These are phyloP conservation scores for Rachicladosporium sp. DNA, from an alignment of 2,329 filamentous ascomycete genomes.

Conservation along the genomic window DNA sequence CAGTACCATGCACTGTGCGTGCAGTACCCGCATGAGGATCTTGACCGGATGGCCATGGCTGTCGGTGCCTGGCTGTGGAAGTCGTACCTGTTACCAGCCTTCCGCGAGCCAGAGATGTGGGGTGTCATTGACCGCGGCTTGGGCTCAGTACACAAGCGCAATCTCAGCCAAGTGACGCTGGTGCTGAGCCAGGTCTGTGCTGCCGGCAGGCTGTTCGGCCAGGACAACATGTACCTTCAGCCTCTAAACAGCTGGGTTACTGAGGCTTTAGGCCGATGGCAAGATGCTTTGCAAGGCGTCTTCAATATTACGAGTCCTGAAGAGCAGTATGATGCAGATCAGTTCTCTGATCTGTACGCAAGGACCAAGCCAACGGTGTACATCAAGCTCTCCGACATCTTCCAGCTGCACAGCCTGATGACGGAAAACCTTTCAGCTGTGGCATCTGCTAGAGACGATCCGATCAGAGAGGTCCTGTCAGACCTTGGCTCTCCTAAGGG, in stretches of 20 bases:
- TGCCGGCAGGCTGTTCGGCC: constrained; percentile 78
- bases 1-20: constrained; percentile 66
- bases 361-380: constrained; percentile 97
- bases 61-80: constrained; percentile 90
- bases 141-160: constrained; percentile 84
- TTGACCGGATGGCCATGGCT: constrained; percentile 65
- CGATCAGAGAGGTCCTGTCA: constrained; percentile 79
- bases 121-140: constrained; percentile 84
- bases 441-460: constrained; percentile 71
- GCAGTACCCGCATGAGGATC: constrained; percentile 69
- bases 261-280: constrained; percentile 70
- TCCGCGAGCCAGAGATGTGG: constrained; percentile 81
- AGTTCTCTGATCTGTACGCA: constrained; percentile 95
- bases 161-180: constrained; percentile 80
- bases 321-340: constrained; percentile 91
- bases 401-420: constrained; percentile 84
- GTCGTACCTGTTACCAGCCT: constrained; percentile 79
- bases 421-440: constrained; percentile 65
- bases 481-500: constrained; percentile 93
- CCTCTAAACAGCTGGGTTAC: constrained; percentile 84
- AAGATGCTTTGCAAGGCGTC: constrained; percentile 60
- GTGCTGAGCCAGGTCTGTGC: constrained; percentile 80
- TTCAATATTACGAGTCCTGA: constrained; percentile 81
- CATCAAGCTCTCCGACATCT: constrained; percentile 97
- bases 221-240: constrained; percentile 90